Conservation (phyloP, 2,329 filamentous ascomycete genomes). For the Chaetomiaceae sp. region DNA sequence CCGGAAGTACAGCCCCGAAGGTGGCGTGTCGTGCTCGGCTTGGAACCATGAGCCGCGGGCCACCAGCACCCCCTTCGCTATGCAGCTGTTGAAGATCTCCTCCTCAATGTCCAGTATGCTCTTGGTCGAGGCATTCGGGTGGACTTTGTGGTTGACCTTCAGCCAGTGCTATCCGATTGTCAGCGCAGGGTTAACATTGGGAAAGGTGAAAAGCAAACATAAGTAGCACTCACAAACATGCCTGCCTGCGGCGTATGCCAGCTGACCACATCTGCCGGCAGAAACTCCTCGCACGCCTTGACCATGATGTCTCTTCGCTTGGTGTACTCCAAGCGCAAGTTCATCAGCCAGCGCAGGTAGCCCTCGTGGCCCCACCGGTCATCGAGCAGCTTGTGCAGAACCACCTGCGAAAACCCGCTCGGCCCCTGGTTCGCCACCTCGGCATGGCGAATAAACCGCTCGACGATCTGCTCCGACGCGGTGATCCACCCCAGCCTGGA, state of each 20-base stretch:
- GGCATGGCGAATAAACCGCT: conserved; percentile 73
- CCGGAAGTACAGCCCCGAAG: conserved; percentile 73
- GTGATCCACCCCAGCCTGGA: conserved; percentile 84
- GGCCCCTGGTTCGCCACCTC: conserved; percentile 84
- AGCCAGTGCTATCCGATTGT: conserved; percentile 58
- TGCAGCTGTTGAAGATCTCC: conserved; percentile 71
- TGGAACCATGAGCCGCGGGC: conserved; percentile 89
- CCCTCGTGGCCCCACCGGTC: conserved; percentile 90
- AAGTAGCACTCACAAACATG: conserved; percentile 71
- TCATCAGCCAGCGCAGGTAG: conserved; percentile 83
- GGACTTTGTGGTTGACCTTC: conserved; percentile 57
- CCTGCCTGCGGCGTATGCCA: conserved; percentile 79
- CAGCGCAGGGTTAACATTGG: background rate
- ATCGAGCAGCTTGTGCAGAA: conserved; percentile 84
- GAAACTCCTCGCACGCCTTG: conserved; percentile 68
- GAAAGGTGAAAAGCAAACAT: background rate
- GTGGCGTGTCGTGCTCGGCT: conserved; percentile 58
- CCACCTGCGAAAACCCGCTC: conserved; percentile 73
- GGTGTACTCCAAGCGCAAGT: conserved; percentile 76
- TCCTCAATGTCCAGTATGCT: conserved; percentile 68
- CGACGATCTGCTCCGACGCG: conserved; percentile 74
- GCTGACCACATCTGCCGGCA: conserved; percentile 67
- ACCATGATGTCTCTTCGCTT: conserved; percentile 69
- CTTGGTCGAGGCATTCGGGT: conserved; percentile 52
- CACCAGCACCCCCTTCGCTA: conserved; percentile 71